A percentile compares a stretch with the other conserved stretches of the same genome.
Conservation (phyloP, 78 protist genomes). For the Dictyostelium intermedium region DNA sequence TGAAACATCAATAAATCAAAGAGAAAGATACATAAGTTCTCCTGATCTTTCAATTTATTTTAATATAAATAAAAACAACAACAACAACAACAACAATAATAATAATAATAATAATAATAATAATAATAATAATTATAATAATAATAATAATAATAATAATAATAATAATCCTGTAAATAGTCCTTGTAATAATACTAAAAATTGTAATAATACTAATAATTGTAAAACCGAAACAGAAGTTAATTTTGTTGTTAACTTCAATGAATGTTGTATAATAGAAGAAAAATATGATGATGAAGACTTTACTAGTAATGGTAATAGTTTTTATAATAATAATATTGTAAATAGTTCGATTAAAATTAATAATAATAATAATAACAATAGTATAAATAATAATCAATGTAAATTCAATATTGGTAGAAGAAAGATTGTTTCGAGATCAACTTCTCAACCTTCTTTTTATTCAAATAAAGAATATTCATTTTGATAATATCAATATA, state of each 20-base stretch:
- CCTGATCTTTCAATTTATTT: not conserved
- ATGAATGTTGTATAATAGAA: not conserved
- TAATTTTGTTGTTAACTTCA: not conserved
- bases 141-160: not conserved
- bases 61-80: not conserved
- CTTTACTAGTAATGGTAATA: not conserved
- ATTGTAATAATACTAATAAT: not conserved
- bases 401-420: not conserved
- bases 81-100: not conserved
- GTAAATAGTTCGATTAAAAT: not conserved
- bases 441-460: slow-evolving; percentile 35
- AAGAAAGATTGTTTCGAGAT: not conserved
- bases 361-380: not conserved
- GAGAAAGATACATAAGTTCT: not conserved
- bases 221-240: not conserved
- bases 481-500: not conserved
- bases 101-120: not conserved
- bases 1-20: not conserved
- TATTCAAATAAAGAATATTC: slow-evolving; percentile 20
- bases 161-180: not conserved
- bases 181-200: not conserved
- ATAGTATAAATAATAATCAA: not conserved
- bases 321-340: not conserved
- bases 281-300: not conserved
- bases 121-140: not conserved